Percentiles rank a stretch among this genome's conserved stretches.
Conservation (phyloP, 176 grass and related monocot genomes). For the Triticum dicoccoides region DNA sequence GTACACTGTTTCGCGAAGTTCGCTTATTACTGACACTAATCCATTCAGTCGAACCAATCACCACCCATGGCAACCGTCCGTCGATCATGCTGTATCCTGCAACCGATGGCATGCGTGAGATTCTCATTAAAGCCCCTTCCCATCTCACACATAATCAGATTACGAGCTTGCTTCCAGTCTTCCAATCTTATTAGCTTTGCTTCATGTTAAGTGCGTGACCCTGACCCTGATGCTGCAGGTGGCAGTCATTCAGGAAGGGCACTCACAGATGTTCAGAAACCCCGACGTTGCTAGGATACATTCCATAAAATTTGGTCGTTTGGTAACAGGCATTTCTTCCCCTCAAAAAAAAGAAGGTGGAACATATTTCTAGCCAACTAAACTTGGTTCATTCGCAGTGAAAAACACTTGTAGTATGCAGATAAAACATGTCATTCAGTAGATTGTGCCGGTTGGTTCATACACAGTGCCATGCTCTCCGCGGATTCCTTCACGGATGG, state of each 20-base stretch:
- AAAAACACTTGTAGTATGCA: background rate
- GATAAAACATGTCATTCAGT: background rate
- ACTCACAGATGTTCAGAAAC: background rate
- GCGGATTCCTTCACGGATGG: too few species aligned
- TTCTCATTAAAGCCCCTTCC: too few species aligned
- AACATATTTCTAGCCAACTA: background rate
- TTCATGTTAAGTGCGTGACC: background rate
- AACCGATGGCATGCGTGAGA: too few species aligned
- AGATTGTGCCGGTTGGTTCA: background rate
- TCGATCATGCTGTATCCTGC: too few species aligned
- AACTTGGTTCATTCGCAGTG: background rate
- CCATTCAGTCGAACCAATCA: too few species aligned
- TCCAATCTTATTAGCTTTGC: background rate
- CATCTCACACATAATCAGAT: background rate
- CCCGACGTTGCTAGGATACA: background rate
- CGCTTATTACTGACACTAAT: too few species aligned
- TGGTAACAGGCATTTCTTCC: too few species aligned
- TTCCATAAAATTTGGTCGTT: background rate
- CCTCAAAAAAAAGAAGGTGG: too few species aligned
- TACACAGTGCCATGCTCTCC: too few species aligned
- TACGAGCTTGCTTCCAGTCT: too few species aligned
- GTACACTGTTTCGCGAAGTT: too few species aligned
- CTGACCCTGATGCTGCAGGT: background rate
- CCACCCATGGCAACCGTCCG: too few species aligned
- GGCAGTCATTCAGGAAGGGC: background rate